Evolutionary conservation across 2,329 filamentous ascomycete genomes (phyloP).

Genomic region (Pezizomycotina sp.): DNA sequence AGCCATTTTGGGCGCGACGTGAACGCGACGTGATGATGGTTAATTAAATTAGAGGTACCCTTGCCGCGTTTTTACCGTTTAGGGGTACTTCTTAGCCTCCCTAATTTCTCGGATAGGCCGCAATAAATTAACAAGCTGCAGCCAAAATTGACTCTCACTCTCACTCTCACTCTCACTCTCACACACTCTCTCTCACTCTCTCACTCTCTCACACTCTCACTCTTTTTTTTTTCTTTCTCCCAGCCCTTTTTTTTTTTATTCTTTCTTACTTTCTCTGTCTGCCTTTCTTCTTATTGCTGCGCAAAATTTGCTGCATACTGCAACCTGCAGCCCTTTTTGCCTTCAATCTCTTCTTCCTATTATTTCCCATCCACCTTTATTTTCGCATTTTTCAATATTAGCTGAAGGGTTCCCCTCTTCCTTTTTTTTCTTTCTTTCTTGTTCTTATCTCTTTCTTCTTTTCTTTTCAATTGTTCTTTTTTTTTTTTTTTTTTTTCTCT

Average conservation of each 20-base stretch:
- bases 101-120: no score
- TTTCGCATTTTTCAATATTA: slow-evolving; percentile 3
- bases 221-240: slow-evolving; percentile 1
- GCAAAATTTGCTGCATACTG: slow-evolving; percentile 1
- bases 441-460: not conserved
- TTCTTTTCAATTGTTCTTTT: not conserved
- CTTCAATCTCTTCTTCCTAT: not conserved
- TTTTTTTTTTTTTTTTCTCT: not conserved
- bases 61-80: no score
- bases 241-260: not conserved
- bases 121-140: no score
- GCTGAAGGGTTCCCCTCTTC: not conserved
- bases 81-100: no score
- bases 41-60: no score
- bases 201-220: not conserved
- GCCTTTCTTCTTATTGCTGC: no score
- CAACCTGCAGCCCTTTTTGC: no score
- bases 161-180: not conserved
- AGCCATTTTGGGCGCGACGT: no score
- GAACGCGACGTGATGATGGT: no score
- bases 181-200: not conserved
- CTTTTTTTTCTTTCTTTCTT: not conserved
- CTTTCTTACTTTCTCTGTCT: slow-evolving; percentile 1
- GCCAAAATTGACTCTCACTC: no score
- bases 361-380: not conserved